Evolutionary conservation across 768 basidiomycete genomes (phyloP).

Genomic region (Coprinopsis strossmayeri): DNA sequence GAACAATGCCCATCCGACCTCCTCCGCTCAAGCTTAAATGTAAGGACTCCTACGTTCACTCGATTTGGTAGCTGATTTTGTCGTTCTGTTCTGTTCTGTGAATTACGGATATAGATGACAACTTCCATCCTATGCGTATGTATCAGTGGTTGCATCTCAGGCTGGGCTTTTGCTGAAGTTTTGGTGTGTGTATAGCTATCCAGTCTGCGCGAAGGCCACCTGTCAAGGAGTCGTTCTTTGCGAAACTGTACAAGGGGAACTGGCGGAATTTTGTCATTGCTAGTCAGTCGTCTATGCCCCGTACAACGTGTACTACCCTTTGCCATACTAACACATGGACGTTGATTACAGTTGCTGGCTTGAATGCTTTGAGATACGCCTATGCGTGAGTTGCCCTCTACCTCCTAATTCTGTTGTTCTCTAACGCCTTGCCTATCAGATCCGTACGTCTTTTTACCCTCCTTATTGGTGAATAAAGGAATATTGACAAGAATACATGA

Average conservation of each 20-base stretch:
- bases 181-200: constrained; percentile 14
- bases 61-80: neutral
- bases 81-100: neutral
- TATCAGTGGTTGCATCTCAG: neutral
- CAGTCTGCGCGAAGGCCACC: constrained; percentile 20
- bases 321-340: neutral
- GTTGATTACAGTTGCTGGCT: constrained; percentile 25
- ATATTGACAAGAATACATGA: too few species aligned
- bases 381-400: constrained; percentile 29
- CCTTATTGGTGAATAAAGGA: too few species aligned
- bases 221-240: constrained; percentile 23
- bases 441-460: too few species aligned
- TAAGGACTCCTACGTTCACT: constrained; percentile 14
- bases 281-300: constrained; percentile 16
- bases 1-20: constrained; percentile 24
- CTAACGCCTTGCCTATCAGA: too few species aligned
- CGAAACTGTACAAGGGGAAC: constrained; percentile 30
- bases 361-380: constrained; percentile 33
- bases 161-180: neutral
- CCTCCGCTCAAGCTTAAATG: constrained; percentile 36
- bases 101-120: constrained; percentile 22
- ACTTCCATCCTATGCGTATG: constrained; percentile 26
- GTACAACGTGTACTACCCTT: too few species aligned
- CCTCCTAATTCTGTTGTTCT: too few species aligned
- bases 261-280: constrained; percentile 36